Evolutionary conservation across 345 rosid species (phyloP), one percentile per base, ranked within the genome.

Genomic region (Populus deltoides): DNA sequence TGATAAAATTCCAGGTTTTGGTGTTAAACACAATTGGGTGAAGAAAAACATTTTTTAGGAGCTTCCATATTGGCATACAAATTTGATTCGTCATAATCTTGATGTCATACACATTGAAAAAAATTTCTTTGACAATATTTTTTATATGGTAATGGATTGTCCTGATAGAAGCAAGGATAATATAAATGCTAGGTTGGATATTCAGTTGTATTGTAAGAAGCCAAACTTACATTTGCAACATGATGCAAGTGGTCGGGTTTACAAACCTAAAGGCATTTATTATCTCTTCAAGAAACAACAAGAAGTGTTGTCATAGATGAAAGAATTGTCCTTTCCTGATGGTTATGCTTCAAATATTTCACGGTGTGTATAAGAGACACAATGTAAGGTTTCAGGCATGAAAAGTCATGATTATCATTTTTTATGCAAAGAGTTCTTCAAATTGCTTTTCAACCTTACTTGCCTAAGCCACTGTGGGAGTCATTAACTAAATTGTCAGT

Each of bases 331-430:
- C 4, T 51, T 67, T 33, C 65, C n/a, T 27, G 39, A 76, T 68
- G 47, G 66, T 29, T 76, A 76, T 68, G 41, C 63, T 10, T 67
- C 49, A 6, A 76, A 68, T 7, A 29, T 76, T 0, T 67, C 49
- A 11, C 9, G 29, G 7, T 76, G 66, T 24, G n/a, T 76, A 5
- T 51, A 68, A 11, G 9, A 31, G 20, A 2, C 7, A 10, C 27
- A 49, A 9, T 7, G 9, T 17, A 76, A 76, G 22, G 6, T 76
- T 2, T 38, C 18, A 2, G 66, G 67, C 5, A 5, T 68, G 33
- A 76, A 76, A 16, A 49, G 67, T 33, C 55, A 76, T 53, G 68
- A 68, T 20, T 47, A 55, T 5, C 66, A 76, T 20, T 76, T 3
- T 49, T 76, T 7, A 49, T 76, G 16, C 73, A 68, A n/a, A 39